phyloP scores from a whole-genome alignment of 2,329 filamentous ascomycete species.

The Talaromyces sp. region DNA sequence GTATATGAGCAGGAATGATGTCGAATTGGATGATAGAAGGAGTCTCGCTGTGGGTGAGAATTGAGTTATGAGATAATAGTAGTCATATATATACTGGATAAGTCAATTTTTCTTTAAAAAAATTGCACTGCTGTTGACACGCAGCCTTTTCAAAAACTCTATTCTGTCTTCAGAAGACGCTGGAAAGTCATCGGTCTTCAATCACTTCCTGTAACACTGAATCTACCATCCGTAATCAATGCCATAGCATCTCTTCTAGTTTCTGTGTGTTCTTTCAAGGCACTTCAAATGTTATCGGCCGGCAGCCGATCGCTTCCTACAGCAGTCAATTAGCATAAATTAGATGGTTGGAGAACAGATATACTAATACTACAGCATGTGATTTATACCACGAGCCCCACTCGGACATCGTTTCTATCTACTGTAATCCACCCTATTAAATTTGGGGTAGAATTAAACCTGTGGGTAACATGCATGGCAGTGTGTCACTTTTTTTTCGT shows the following conservation, averaged over 20 bases:
- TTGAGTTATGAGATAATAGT: not conserved
- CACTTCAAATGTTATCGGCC: not conserved
- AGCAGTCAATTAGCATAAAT: no score
- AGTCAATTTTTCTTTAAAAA: not conserved
- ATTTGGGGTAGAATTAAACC: not conserved
- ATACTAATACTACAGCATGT: no score
- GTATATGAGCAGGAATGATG: slow-evolving; percentile 28
- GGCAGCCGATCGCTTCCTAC: no score
- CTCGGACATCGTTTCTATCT: no score
- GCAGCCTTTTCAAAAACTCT: not conserved
- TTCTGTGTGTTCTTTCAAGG: not conserved
- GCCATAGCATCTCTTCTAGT: slow-evolving; percentile 1
- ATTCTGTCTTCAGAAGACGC: not conserved
- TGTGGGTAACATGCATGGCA: slow-evolving; percentile 3
- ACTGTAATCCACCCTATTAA: no score
- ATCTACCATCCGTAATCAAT: slow-evolving; percentile 3
- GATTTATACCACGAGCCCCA: no score
- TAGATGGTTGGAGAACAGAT: no score
- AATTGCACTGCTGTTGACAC: not conserved
- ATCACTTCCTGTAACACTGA: not conserved
- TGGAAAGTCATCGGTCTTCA: not conserved
- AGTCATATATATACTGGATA: not conserved
- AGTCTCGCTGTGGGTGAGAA: not conserved
- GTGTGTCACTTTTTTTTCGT: not conserved
- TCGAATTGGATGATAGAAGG: not conserved